A percentile compares a stretch with the other conserved stretches of the same genome.
phyloP scores from a whole-genome alignment of 345 rosid species.

The Eutrema yunnanense region DNA sequence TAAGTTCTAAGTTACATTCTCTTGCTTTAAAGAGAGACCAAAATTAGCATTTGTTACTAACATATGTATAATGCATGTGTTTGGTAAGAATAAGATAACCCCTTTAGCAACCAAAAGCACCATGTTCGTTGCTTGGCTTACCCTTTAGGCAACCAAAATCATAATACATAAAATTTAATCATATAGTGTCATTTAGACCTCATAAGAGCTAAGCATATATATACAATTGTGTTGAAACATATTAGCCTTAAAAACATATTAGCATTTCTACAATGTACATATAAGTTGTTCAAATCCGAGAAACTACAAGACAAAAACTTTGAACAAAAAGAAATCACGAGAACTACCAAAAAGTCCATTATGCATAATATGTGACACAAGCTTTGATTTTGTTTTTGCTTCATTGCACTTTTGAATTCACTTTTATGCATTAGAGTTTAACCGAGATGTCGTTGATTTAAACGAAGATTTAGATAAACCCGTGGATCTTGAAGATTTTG shows the following conservation, averaged over 20 bases:
- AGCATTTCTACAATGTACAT: background rate
- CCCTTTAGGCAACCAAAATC: too few species aligned
- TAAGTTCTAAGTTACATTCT: too few species aligned
- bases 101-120: background rate
- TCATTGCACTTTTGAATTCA: background rate
- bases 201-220: background rate
- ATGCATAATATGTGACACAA: background rate
- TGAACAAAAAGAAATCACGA: background rate
- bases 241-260: too few species aligned
- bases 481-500: slow-evolving; percentile 18
- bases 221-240: too few species aligned
- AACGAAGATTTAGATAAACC: slow-evolving; percentile 14
- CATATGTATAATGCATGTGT: background rate
- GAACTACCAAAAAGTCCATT: background rate
- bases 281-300: background rate
- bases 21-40: too few species aligned
- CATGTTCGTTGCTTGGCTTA: background rate
- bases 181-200: background rate
- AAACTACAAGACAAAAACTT: slow-evolving; percentile 1
- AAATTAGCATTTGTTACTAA: too few species aligned
- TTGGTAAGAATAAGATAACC: background rate
- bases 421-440: slow-evolving; percentile 23
- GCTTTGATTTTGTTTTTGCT: background rate
- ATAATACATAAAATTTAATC: background rate
- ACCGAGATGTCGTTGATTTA: slow-evolving; percentile 15